Evolutionary conservation across 2,329 filamentous ascomycete species (phyloP).

Genomic region (Endothia cerciana): DNA sequence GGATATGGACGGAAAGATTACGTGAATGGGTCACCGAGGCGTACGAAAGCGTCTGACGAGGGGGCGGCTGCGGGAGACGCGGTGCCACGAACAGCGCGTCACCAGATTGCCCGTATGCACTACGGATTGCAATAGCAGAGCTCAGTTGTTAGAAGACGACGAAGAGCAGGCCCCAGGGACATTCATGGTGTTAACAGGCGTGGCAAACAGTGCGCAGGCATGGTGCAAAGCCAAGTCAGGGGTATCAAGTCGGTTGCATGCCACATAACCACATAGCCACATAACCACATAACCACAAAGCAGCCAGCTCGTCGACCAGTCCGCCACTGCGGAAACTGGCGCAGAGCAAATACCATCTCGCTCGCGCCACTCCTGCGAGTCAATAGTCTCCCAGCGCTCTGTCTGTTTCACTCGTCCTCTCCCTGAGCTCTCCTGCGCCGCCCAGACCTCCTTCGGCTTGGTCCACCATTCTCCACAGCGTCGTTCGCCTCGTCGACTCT

Average conservation of each 20-base stretch:
- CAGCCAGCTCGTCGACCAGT: conserved; percentile 6
- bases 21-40: neutral
- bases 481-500: neutral
- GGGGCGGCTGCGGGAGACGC: neutral
- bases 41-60: neutral
- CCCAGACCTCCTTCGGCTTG: conserved; percentile 18
- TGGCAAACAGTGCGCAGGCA: neutral
- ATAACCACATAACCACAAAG: too few relatives aligned
- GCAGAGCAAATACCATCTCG: conserved; percentile 7
- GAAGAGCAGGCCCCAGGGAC: neutral
- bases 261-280: conserved; percentile 9
- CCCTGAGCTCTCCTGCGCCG: conserved; percentile 19
- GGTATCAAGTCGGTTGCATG: conserved; percentile 24
- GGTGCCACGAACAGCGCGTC: neutral
- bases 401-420: conserved; percentile 15
- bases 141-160: neutral
- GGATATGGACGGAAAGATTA: neutral
- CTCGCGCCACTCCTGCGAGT: conserved; percentile 9
- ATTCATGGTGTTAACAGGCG: too few relatives aligned
- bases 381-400: neutral
- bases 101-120: neutral
- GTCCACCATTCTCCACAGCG: conserved; percentile 16
- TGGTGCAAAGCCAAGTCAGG: neutral
- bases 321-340: neutral
- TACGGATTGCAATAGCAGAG: neutral